Base-by-base conservation (phyloP, 2,329 filamentous ascomycete species). In the Epichloe sylvatica region DNA sequence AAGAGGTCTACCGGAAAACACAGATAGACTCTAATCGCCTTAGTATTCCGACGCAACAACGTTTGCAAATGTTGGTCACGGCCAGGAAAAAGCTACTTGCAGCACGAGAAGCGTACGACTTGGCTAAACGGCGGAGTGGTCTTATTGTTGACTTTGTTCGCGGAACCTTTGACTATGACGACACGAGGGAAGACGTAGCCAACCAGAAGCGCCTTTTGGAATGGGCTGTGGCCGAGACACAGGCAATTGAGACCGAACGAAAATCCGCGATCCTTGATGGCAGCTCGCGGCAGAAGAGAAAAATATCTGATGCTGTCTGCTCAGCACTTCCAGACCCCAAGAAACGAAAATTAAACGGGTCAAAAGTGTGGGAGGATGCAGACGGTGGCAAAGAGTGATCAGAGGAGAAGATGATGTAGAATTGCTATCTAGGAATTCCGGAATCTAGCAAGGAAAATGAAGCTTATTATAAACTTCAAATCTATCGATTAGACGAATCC, bases 141-240 rank as follows among this genome's bases (percentile, higher is more conserved):
- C 43, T 33, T 11, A n/a, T 55, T 30, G 46, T 37, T 13, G 5
- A 23, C 13, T 55, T 55, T 49, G 38, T 52, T 40, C 39, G 39
- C 11, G 37, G 9, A 33, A 53, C 49, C n/a, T 43, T 47, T n/a
- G 15, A 42, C 45, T 53, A 52, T 21, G 33, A 9, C 6, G 1
- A 47, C 12, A 51, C 54, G 5, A 58, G 52, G 47, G 36, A 49
- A 17, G 42, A 58, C 49, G 52, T 51, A 51, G 39, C 47, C 40
- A 49, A 51, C 43, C 57, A 56, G 19, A 51, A 21, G 36, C 52
- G 54, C 45, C 54, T 60, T 47, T 33, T 58, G 45, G 52, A 52
- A 56, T 62, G 61, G 62, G 53, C 54, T 38, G 49, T 59, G 43
- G 42, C 57, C 46, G 57, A 64, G 53, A 38, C 59, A 37, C 53